Evolutionary conservation across 352 stramenopile genomes (phyloP).

Genomic region (Pythium biforme): DNA sequence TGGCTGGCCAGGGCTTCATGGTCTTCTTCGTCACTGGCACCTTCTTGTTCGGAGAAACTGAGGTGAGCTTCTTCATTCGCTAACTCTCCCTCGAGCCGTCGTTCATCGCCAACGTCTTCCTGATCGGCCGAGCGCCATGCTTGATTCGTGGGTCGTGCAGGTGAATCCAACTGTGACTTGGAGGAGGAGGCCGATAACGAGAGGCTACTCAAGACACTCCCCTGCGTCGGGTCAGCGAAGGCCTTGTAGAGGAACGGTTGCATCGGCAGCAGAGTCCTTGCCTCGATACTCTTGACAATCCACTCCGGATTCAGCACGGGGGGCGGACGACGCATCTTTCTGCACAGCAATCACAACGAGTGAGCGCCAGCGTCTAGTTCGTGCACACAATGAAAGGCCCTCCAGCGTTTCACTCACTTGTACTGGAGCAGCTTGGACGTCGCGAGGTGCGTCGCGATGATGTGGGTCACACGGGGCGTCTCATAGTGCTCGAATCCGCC

Average conservation of each 20-base stretch:
- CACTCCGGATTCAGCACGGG: constrained; percentile 89
- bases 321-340: constrained; percentile 50
- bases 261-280: constrained; percentile 64
- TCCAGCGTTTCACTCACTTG: constrained; percentile 43
- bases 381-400: not conserved
- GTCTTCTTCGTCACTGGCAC: constrained; percentile 28
- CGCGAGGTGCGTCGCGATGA: constrained; percentile 83
- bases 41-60: constrained; percentile 30
- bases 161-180: not conserved
- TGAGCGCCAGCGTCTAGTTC: not conserved
- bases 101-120: not conserved
- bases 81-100: not conserved
- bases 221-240: constrained; percentile 73
- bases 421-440: constrained; percentile 85
- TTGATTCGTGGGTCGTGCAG: not conserved
- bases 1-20: constrained; percentile 15
- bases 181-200: constrained; percentile 20
- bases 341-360: constrained; percentile 24
- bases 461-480: constrained; percentile 81
- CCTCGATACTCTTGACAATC: constrained; percentile 89
- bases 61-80: constrained; percentile 5
- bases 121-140: not conserved
- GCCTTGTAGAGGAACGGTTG: constrained; percentile 85
- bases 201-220: constrained; percentile 32
- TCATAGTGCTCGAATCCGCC: constrained; percentile 90